Conservation (phyloP, 179 eudicot genomes). For the Spinacia oleracea region DNA sequence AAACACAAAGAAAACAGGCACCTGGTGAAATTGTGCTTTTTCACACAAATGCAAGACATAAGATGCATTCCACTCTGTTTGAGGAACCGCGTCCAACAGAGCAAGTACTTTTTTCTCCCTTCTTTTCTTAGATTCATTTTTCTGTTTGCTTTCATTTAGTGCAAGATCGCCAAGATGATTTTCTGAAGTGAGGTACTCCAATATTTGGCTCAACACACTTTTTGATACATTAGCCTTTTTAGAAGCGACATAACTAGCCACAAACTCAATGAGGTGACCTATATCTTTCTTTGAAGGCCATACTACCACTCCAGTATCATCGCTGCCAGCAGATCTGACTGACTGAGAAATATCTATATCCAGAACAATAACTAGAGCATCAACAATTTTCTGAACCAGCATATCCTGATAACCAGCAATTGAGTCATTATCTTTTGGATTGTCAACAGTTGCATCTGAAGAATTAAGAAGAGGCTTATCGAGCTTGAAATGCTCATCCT, state of each 20-base stretch:
- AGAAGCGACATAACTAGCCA: slow-evolving; percentile 63
- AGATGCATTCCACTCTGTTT: slow-evolving; percentile 71
- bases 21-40: slow-evolving; percentile 78
- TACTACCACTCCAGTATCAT: slow-evolving; percentile 36
- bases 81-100: slow-evolving; percentile 69
- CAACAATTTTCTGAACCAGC: slow-evolving; percentile 66
- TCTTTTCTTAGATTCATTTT: slow-evolving; percentile 36
- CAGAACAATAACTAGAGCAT: slow-evolving; percentile 68
- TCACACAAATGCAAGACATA: slow-evolving; percentile 74
- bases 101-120: slow-evolving; percentile 85
- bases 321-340: slow-evolving; percentile 41
- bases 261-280: slow-evolving; percentile 69
- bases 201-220: slow-evolving; percentile 59
- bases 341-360: slow-evolving; percentile 48
- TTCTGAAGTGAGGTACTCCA: slow-evolving; percentile 76
- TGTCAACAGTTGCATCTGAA: slow-evolving; percentile 31
- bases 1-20: slow-evolving; percentile 26
- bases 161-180: slow-evolving; percentile 38
- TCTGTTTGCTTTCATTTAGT: slow-evolving; percentile 34
- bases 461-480: slow-evolving; percentile 32
- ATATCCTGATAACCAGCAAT: slow-evolving; percentile 34
- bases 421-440: slow-evolving; percentile 34
- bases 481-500: slow-evolving; percentile 33
- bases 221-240: slow-evolving; percentile 60
- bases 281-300: slow-evolving; percentile 87